These are phyloP conservation scores for Aureobasidium sp. DNA, from an alignment of 2,329 filamentous ascomycete species.

Conservation along the genomic window DNA sequence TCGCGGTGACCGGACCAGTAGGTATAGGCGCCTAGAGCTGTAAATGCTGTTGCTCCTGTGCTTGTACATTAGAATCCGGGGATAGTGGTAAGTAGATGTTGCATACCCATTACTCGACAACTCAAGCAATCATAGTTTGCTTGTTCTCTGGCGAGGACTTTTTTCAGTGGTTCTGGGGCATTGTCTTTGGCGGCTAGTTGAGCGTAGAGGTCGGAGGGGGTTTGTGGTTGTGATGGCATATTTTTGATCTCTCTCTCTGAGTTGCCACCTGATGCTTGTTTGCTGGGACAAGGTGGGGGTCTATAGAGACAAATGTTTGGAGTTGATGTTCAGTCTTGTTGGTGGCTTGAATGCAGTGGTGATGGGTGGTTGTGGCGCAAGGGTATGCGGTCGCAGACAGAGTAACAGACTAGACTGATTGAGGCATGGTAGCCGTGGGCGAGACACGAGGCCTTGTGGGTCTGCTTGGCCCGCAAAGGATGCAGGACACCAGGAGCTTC, in stretches of 20 bases:
- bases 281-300: too few species aligned
- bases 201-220: neutral
- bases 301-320: neutral
- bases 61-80: too few species aligned
- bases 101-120: slow-evolving; percentile 27
- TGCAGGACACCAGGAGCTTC: neutral
- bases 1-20: slow-evolving; percentile 40
- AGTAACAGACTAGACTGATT: neutral
- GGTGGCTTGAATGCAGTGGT: neutral
- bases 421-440: neutral
- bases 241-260: neutral
- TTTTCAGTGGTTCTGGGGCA: slow-evolving; percentile 17
- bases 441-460: slow-evolving; percentile 9
- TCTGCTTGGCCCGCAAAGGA: neutral
- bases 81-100: too few species aligned
- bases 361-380: neutral
- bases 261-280: too few species aligned
- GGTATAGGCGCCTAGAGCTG: slow-evolving; percentile 39
- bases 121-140: slow-evolving; percentile 26
- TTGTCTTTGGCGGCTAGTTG: neutral
- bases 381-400: neutral
- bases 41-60: slow-evolving; percentile 33
- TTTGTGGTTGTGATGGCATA: neutral
- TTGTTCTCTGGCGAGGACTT: slow-evolving; percentile 42
- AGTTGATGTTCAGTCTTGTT: neutral